phyloP scores from a whole-genome alignment of 257 asterid species.

The Solanum etuberosum region DNA sequence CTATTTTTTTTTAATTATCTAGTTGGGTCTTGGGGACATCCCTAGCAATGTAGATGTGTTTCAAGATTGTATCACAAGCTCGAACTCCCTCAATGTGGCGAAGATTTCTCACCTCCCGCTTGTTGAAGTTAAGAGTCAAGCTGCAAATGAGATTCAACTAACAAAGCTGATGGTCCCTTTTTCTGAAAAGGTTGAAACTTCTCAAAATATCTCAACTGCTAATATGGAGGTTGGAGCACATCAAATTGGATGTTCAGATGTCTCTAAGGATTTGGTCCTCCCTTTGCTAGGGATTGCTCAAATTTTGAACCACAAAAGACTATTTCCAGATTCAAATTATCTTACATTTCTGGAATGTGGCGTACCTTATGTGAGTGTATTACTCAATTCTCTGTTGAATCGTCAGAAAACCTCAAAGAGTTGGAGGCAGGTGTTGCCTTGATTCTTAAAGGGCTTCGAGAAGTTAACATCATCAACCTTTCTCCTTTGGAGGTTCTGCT shows the following conservation, averaged over 20 bases:
- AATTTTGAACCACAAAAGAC: not conserved
- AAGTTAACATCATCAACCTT: no score
- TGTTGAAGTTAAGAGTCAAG: not conserved
- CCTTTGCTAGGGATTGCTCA: not conserved
- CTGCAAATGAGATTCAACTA: no score
- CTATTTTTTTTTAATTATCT: no score
- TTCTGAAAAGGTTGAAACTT: not conserved
- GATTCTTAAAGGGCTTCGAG: no score
- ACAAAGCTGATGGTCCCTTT: not conserved
- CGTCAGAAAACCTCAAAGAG: no score
- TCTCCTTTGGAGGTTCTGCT: no score
- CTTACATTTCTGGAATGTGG: no score
- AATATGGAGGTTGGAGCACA: not conserved
- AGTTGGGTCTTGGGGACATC: not conserved
- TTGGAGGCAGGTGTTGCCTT: no score
- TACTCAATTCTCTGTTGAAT: no score
- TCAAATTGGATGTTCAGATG: not conserved
- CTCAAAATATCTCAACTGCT: not conserved
- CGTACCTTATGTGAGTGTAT: no score
- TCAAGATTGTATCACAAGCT: not conserved
- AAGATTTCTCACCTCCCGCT: not conserved
- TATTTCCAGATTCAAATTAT: not conserved
- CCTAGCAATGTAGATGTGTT: not conserved
- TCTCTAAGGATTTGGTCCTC: not conserved
- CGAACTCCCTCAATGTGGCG: not conserved